Evolutionary conservation across 2,329 filamentous ascomycete genomes (phyloP), one percentile per base, ranked within the genome.

Genomic region (Penicillium griseofulvum): DNA sequence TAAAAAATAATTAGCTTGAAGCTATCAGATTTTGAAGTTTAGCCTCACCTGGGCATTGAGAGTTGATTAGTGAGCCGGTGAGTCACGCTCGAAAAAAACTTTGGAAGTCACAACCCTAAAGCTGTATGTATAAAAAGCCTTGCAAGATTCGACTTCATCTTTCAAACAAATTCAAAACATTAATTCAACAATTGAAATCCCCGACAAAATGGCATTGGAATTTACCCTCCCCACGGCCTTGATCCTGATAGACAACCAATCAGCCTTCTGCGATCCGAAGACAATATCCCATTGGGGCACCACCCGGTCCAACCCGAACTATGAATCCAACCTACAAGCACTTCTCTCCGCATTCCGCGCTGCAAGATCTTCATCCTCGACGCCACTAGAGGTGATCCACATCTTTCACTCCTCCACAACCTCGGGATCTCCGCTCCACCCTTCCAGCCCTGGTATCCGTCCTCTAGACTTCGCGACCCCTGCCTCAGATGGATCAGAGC

Each of bases 231-330:
- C 67, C 28, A 79, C 78, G 1, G 77, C 75, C 6, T 69, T 81
- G 33, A 68, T 81, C 49, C 64, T 81, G 11, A 78, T 81, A 50
- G 78, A 81, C 65, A 74, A 78, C 37, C 78, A 81, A 65, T 62
- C 71, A 24, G 78, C 63, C 42, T 77, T 81, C 63, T 65, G 59
- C 16, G 66, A 76, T 34, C 68, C 64, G 46, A 39, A 48, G 22
- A 63, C 56, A 5, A 19, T 51, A 10, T 70, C 71, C 3, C 65
- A 73, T 60, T 79, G 73, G 72, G 76, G 76, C 10, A 61, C 66
- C 5, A 60, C 66, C 9, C 74, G 78, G 42, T 79, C 76, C 51
- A 81, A 78, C 46, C 77, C 76, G 3, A 47, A 61, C 17, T 78
- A 78, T 43, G 76, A 81, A 61, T 43, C 56, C 11, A 81, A 80